Percentiles rank a stretch among this genome's conserved stretches.
These are phyloP conservation scores for Phaffia rhodozyma DNA, from an alignment of 1,284 basidiomycete genomes.

Conservation along the genomic window DNA sequence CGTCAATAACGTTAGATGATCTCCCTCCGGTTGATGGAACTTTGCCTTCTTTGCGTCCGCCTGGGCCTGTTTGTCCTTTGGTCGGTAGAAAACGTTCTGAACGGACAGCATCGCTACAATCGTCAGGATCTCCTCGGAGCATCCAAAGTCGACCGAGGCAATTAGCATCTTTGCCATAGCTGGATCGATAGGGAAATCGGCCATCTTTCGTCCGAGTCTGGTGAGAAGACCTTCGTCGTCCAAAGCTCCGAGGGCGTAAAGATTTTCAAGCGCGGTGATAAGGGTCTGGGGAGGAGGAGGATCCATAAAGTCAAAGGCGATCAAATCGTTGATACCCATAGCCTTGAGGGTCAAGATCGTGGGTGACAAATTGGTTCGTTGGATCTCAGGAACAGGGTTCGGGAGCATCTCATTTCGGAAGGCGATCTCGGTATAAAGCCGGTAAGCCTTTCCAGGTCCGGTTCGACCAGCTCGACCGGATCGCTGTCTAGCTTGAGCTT, in stretches of 20 bases:
- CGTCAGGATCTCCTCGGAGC: constrained; percentile 92
- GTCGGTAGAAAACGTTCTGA: constrained; percentile 91
- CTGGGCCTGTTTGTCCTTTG: constrained; percentile 97
- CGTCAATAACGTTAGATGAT: constrained; percentile 85
- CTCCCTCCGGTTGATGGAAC: constrained; percentile 95
- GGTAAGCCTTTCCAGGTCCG: constrained; percentile 96
- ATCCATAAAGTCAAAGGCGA: constrained; percentile 99
- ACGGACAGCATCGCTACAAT: constrained; percentile 97
- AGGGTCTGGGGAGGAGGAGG: constrained; percentile 93
- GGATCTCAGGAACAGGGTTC: constrained; percentile 95
- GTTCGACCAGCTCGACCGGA: constrained; percentile 93
- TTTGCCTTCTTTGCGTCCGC: constrained; percentile 99
- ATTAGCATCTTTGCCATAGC: constrained; percentile 96
- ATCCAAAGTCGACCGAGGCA: constrained; percentile 91
- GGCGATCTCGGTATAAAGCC: constrained; percentile 93
- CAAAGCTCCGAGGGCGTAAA: constrained; percentile 89
- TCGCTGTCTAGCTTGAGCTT: constrained; percentile 92
- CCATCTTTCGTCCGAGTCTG: constrained; percentile 92
- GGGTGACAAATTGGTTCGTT: constrained; percentile 81
- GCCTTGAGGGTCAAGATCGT: constrained; percentile 95
- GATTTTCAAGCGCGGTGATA: constrained; percentile 74
- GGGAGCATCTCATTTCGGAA: constrained; percentile 98
- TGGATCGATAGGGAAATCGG: constrained; percentile 97
- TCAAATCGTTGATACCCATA: constrained; percentile 96
- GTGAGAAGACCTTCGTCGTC: constrained; percentile 96